phyloP scores from a whole-genome alignment of 768 basidiomycete species.

The Lactarius deliciosus region DNA sequence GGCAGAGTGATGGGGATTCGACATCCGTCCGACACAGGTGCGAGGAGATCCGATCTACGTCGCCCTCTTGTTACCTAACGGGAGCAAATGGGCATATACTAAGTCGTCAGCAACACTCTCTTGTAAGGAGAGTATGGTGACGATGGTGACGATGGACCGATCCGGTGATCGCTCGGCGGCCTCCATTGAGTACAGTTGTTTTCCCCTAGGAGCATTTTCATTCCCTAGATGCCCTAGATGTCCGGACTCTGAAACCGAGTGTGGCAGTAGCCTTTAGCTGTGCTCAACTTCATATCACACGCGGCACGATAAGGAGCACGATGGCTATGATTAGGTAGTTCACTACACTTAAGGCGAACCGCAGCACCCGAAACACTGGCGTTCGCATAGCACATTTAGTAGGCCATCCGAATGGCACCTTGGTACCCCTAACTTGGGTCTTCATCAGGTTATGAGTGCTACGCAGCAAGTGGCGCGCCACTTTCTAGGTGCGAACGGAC shows the following conservation, averaged over 20 bases:
- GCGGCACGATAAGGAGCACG: background rate
- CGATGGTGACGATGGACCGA: too few species aligned
- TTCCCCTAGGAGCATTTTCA: background rate
- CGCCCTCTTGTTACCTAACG: background rate
- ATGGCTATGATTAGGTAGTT: background rate
- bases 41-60: background rate
- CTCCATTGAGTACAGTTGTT: too few species aligned
- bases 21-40: background rate
- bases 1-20: background rate
- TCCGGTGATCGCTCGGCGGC: background rate
- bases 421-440: background rate
- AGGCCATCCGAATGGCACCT: background rate
- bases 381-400: background rate
- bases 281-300: background rate
- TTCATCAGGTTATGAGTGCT: background rate
- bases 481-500: background rate
- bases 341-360: background rate
- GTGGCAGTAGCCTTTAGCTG: conserved; percentile 11
- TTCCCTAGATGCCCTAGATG: background rate
- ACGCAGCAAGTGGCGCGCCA: background rate
- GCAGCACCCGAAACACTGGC: background rate
- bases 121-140: too few species aligned
- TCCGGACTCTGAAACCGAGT: conserved; percentile 8
- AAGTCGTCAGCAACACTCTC: background rate
- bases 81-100: background rate